Conservation (phyloP, 2,329 filamentous ascomycete species). For the Zasmidium cellare region DNA sequence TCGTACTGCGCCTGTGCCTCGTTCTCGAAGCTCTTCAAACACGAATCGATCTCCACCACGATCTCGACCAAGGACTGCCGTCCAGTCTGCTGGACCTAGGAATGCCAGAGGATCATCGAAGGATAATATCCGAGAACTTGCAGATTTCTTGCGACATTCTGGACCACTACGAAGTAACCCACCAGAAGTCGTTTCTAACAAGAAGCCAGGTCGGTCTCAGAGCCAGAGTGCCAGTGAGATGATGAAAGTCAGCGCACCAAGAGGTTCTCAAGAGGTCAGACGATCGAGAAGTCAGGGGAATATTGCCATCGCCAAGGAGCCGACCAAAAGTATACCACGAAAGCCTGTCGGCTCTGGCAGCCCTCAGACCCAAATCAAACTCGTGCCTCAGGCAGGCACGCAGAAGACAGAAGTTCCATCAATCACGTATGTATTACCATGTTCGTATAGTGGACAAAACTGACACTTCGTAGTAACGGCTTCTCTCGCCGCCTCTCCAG, state of each 20-base stretch:
- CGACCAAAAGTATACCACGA: conserved; percentile 1
- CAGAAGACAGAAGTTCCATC: not conserved
- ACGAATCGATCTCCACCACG: conserved; percentile 4
- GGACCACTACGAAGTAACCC: conserved; percentile 28
- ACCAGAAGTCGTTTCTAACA: conserved; percentile 12
- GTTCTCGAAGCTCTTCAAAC: conserved; percentile 8
- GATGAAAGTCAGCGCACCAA: conserved; percentile 1
- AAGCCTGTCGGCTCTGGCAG: conserved; percentile 6
- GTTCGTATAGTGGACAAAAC: not conserved
- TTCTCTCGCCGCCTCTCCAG: conserved; percentile 32
- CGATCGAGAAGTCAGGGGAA: conserved; percentile 14
- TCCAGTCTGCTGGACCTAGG: not conserved
- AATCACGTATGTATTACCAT: not conserved
- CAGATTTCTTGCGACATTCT: conserved; percentile 24
- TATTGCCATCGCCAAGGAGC: not conserved
- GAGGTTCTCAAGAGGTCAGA: conserved; percentile 8
- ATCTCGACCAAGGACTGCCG: conserved; percentile 12
- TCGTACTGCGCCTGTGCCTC: conserved; percentile 15
- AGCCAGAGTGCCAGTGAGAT: conserved; percentile 10
- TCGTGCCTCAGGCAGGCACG: not conserved
- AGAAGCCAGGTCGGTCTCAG: conserved; percentile 15
- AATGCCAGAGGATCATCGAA: conserved; percentile 1
- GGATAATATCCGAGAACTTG: conserved; percentile 22
- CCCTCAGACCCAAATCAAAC: conserved; percentile 4
- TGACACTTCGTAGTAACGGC: conserved; percentile 19